Percentiles rank a stretch among this genome's conserved stretches.
Evolutionary conservation across 768 basidiomycete species (phyloP).

Genomic region (Mycena epipterygia): DNA sequence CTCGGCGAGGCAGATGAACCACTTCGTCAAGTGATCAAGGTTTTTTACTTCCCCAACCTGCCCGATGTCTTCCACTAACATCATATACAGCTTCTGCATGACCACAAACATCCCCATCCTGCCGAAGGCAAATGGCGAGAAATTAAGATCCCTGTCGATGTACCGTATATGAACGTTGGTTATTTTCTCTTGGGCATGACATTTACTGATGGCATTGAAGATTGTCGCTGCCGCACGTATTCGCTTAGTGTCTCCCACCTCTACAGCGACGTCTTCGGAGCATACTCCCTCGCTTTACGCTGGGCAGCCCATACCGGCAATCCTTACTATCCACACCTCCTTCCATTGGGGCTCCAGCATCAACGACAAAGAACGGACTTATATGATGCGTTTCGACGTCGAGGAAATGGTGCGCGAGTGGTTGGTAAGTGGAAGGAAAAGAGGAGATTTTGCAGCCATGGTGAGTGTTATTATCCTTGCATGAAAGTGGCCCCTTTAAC

Average conservation of each 20-base stretch:
- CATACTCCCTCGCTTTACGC: constrained; percentile 73
- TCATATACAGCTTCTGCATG: constrained; percentile 54
- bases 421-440: constrained; percentile 91
- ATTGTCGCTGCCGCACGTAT: constrained; percentile 76
- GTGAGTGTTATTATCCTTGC: constrained; percentile 54
- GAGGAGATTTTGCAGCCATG: constrained; percentile 83
- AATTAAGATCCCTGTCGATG: constrained; percentile 87
- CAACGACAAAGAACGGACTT: constrained; percentile 55
- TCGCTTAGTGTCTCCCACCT: constrained; percentile 60
- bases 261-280: constrained; percentile 46
- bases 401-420: constrained; percentile 87
- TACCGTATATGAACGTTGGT: constrained; percentile 85
- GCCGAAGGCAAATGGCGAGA: constrained; percentile 74
- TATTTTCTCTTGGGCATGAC: constrained; percentile 16
- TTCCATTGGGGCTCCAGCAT: constrained; percentile 80
- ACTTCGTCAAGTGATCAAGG: constrained; percentile 50
- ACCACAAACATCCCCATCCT: constrained; percentile 56
- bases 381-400: constrained; percentile 83
- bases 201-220: constrained; percentile 51
- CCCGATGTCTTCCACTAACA: neutral
- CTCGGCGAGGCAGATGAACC: constrained; percentile 46
- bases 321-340: constrained; percentile 76
- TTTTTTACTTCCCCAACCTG: constrained; percentile 15
- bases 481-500: constrained; percentile 6
- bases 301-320: constrained; percentile 86